Evolutionary conservation across 1,284 basidiomycete species (phyloP).

Genomic region (Puccinia polysora): DNA sequence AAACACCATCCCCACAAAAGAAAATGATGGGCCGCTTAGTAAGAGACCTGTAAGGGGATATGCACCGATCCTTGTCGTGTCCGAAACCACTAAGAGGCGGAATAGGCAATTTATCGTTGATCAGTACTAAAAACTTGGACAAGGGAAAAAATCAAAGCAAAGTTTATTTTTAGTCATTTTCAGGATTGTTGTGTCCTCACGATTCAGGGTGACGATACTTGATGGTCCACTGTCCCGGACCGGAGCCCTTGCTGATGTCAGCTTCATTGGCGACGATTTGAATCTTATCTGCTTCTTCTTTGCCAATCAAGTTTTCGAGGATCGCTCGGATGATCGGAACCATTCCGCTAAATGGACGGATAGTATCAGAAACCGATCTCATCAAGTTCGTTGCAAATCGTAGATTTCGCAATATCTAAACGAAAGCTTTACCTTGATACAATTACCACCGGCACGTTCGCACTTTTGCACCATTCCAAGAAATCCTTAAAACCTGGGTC

Average conservation of each 20-base stretch:
- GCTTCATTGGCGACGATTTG: constrained; percentile 88
- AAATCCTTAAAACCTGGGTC: constrained; percentile 83
- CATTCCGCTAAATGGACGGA: constrained; percentile 66
- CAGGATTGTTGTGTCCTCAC: no score
- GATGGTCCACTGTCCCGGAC: constrained; percentile 70
- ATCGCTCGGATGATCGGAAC: constrained; percentile 82
- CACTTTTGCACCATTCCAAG: constrained; percentile 69
- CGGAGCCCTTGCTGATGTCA: constrained; percentile 58
- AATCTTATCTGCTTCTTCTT: constrained; percentile 68
- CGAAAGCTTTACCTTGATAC: constrained; percentile 67
- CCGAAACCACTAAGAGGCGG: constrained; percentile 65
- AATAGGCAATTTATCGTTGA: no score
- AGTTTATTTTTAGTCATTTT: no score
- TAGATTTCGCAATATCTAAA: constrained; percentile 8
- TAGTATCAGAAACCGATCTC: not conserved
- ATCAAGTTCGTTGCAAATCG: not conserved
- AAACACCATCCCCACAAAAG: constrained; percentile 81
- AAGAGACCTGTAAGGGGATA: constrained; percentile 74
- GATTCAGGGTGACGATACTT: constrained; percentile 75
- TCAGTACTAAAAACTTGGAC: not conserved
- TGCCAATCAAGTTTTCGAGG: constrained; percentile 69
- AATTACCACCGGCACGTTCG: constrained; percentile 79
- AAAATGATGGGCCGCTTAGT: constrained; percentile 71
- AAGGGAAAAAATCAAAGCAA: not conserved
- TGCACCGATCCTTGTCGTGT: constrained; percentile 88